Conservation (phyloP, 1,284 basidiomycete genomes). For the Pseudozyma pruni region DNA sequence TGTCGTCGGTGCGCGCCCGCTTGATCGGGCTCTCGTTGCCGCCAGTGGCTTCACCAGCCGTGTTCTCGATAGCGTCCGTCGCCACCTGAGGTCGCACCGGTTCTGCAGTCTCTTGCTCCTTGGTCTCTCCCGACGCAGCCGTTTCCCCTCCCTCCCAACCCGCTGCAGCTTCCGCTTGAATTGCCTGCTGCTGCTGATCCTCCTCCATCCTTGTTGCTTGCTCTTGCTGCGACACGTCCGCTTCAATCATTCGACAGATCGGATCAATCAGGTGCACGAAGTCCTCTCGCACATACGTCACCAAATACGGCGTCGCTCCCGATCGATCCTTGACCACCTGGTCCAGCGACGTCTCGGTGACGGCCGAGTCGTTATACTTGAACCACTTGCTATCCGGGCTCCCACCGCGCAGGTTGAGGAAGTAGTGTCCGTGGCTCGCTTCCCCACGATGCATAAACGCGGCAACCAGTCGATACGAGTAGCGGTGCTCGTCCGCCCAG, state of each 20-base stretch:
- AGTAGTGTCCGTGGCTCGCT: constrained; percentile 66
- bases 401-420: constrained; percentile 55
- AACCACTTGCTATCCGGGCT: constrained; percentile 48
- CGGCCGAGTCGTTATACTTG: constrained; percentile 62
- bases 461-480: constrained; percentile 88
- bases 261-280: constrained; percentile 39
- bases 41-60: constrained; percentile 3
- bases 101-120: constrained; percentile 1
- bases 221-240: background rate
- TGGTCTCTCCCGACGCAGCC: background rate
- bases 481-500: constrained; percentile 78
- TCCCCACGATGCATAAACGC: constrained; percentile 89
- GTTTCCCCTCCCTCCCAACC: background rate
- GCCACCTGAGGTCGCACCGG: constrained; percentile 4
- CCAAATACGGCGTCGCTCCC: constrained; percentile 65
- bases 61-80: background rate
- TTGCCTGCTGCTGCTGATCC: background rate
- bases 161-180: background rate
- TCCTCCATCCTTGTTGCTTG: constrained; percentile 13
- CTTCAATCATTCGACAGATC: constrained; percentile 31
- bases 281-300: constrained; percentile 61
- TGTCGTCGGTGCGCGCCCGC: constrained; percentile 34
- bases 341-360: constrained; percentile 27
- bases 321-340: constrained; percentile 61
- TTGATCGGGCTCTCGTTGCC: constrained; percentile 40